phyloP scores from a whole-genome alignment of 108 stramenopile species.

The Cyclotella atomus region DNA sequence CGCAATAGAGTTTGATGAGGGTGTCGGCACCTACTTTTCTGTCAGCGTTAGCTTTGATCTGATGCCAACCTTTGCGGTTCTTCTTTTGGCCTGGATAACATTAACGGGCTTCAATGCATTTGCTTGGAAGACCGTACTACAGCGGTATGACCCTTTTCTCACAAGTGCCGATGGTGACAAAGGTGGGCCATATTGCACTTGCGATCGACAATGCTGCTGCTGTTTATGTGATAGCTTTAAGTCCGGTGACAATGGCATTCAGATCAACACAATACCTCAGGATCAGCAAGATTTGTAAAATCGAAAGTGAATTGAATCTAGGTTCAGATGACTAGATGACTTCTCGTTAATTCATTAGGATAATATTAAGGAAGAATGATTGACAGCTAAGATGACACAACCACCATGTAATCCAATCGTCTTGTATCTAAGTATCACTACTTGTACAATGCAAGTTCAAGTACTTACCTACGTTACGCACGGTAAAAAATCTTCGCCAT shows the following conservation, averaged over 20 bases:
- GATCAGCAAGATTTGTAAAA: too few relatives aligned
- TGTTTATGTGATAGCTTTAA: not conserved
- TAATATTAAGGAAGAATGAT: too few relatives aligned
- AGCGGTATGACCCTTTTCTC: slow-evolving; percentile 19
- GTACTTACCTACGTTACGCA: too few relatives aligned
- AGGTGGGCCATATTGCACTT: slow-evolving; percentile 24
- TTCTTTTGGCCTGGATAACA: slow-evolving; percentile 8
- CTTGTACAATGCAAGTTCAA: too few relatives aligned
- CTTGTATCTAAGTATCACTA: too few relatives aligned
- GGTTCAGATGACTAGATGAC: too few relatives aligned
- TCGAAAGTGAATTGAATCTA: too few relatives aligned
- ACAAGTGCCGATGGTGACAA: not conserved
- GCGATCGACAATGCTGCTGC: slow-evolving; percentile 12
- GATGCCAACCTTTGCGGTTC: slow-evolving; percentile 3
- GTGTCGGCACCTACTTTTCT: not conserved
- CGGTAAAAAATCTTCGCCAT: too few relatives aligned
- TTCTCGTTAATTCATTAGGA: too few relatives aligned
- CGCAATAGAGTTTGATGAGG: slow-evolving; percentile 10
- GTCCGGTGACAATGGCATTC: too few relatives aligned
- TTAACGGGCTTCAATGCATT: slow-evolving; percentile 20
- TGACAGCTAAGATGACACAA: too few relatives aligned
- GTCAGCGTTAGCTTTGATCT: slow-evolving; percentile 17
- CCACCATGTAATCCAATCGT: too few relatives aligned
- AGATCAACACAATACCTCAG: not conserved
- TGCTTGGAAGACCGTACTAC: slow-evolving; percentile 12